These are phyloP conservation scores for Mrakia frigida DNA, from an alignment of 768 basidiomycete genomes.

Conservation along the genomic window DNA sequence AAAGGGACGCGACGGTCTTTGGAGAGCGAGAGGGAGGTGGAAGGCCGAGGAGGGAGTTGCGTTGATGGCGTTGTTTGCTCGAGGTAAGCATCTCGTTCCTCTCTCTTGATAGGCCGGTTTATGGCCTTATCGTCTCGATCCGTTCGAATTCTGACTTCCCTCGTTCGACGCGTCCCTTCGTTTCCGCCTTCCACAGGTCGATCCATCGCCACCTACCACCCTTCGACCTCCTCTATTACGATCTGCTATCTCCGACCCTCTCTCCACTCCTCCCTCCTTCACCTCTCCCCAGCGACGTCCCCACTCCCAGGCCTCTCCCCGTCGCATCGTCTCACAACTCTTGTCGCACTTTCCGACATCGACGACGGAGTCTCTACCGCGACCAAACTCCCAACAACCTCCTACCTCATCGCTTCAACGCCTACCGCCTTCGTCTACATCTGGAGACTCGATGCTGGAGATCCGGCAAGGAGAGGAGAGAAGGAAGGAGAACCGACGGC, in stretches of 20 bases:
- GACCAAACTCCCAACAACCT: slow-evolving; percentile 35
- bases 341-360: slow-evolving; percentile 43
- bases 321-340: slow-evolving; percentile 21
- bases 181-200: background rate
- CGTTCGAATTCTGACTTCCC: background rate
- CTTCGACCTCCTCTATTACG: slow-evolving; percentile 15
- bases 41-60: background rate
- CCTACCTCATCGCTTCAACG: slow-evolving; percentile 40
- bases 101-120: no score
- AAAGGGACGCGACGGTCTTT: slow-evolving; percentile 7
- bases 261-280: slow-evolving; percentile 35
- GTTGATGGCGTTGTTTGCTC: slow-evolving; percentile 6
- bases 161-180: background rate
- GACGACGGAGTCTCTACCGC: slow-evolving; percentile 41
- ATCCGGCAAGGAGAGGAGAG: slow-evolving; percentile 15
- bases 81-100: background rate
- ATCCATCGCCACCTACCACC: slow-evolving; percentile 11
- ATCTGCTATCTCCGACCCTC: slow-evolving; percentile 33
- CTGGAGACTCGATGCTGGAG: slow-evolving; percentile 34
- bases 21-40: slow-evolving; percentile 24
- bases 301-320: slow-evolving; percentile 15
- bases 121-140: background rate
- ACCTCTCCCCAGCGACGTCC: background rate
- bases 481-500: slow-evolving; percentile 45
- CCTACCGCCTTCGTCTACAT: slow-evolving; percentile 38